Evolutionary conservation across 352 stramenopile species (phyloP), one percentile per base, ranked within the genome.

Genomic region (Phytophthora cactorum): DNA sequence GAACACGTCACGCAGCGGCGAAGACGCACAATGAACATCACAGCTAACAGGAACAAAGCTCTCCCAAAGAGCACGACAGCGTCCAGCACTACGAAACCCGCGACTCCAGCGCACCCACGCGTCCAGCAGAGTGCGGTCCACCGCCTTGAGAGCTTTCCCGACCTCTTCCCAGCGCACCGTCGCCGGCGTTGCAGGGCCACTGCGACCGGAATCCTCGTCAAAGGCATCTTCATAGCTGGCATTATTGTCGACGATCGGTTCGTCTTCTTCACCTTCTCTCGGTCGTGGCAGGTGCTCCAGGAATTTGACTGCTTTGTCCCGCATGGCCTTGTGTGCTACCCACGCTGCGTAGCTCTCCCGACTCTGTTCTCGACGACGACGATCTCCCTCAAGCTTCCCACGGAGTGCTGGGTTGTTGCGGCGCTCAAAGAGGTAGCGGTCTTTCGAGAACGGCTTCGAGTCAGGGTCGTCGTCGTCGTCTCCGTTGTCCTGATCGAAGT

Each of bases 21-120:
- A 97, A 31, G 89, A 96, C 17, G 86, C 85, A 64, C 82, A 93
- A 73, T 97, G 91, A 0, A 96, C 89, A 60, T 98, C 92, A 65
- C 92, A 98, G 9, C 88, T 84, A 17, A 91, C 71, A 0, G 92
- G 92, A 15, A 78, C 54, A 53, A 97, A 95, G 46, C 78, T 90
- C 59, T 98, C 90, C 92, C 91, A 98, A 29, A 96, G 70, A 52
- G 91, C 79, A 22, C 90, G 86, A 56, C 82, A 92, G 1, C 77
- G 57, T 4, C 75, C 59, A 12, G 75, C 72, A 43, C 68, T 75
- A 31, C 74, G 75, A 57, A 91, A 95, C 4, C 77, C 80, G 25
- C 85, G 74, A 41, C 77, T 93, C 92, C 92, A 98, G n/a, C 80
- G 67, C 22, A 91, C 77, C 89, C 90, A 98, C 10, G 86, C 79